Conservation (phyloP, 192 early-diverging fungal species). For the Backusella circina region DNA sequence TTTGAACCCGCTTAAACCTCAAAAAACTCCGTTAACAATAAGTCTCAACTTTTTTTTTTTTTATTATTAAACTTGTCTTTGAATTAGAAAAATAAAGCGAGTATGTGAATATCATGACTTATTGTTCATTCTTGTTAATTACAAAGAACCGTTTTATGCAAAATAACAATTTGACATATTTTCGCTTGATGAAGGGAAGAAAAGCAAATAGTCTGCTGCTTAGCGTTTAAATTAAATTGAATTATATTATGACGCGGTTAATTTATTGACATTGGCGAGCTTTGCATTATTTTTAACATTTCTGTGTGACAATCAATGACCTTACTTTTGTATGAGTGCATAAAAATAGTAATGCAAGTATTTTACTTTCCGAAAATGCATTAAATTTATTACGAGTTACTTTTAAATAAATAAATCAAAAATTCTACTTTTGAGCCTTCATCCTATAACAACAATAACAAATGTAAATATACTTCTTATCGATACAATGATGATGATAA, state of each 20-base stretch:
- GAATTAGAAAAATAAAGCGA: too few relatives aligned
- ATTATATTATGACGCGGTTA: not conserved
- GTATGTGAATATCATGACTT: too few relatives aligned
- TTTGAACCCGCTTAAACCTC: not conserved
- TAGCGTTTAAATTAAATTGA: not conserved
- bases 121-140: too few relatives aligned
- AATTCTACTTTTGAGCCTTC: slow-evolving; percentile 61
- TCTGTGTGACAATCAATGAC: not conserved
- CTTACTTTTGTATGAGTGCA: not conserved
- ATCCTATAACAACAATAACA: slow-evolving; percentile 49
- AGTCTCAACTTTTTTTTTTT: not conserved
- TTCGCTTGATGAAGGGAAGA: too few relatives aligned
- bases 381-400: too few relatives aligned
- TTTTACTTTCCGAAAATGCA: not conserved
- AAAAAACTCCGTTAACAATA: not conserved
- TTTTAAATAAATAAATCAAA: not conserved
- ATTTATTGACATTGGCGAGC: not conserved
- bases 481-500: not conserved
- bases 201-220: too few relatives aligned
- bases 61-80: not conserved
- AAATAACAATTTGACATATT: too few relatives aligned
- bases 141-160: too few relatives aligned
- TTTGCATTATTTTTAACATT: not conserved
- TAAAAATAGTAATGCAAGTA: not conserved
- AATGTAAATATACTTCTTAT: not conserved